A percentile compares a stretch with the other conserved stretches of the same genome.
These are phyloP conservation scores for Podila epicladia DNA, from an alignment of 192 early-diverging fungal genomes.

Conservation along the genomic window DNA sequence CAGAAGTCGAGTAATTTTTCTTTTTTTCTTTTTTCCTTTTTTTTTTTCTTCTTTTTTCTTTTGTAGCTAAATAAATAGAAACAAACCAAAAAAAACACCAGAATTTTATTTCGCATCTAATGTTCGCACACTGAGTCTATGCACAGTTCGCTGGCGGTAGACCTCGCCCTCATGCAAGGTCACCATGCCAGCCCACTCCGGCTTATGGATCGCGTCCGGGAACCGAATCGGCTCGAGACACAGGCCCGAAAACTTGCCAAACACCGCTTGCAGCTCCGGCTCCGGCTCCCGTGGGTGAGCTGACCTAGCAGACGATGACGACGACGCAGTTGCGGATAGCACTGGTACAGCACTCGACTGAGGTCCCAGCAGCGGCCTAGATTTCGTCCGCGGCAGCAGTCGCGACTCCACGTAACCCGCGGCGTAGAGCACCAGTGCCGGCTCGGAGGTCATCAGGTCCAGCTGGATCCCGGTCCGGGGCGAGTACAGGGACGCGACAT, in stretches of 20 bases:
- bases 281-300: constrained; percentile 47
- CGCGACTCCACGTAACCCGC: constrained; percentile 75
- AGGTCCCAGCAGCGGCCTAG: background rate
- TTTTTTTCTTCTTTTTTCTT: background rate
- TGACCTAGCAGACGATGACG: too few relatives aligned
- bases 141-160: constrained; percentile 33
- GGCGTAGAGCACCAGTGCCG: constrained; percentile 85
- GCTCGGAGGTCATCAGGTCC: constrained; percentile 70
- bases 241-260: constrained; percentile 72
- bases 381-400: constrained; percentile 23
- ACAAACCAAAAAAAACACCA: too few relatives aligned
- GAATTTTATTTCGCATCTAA: background rate
- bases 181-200: constrained; percentile 35
- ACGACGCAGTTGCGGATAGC: too few relatives aligned
- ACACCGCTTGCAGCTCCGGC: constrained; percentile 49
- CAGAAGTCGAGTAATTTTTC: background rate
- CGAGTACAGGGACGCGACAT: constrained; percentile 25
- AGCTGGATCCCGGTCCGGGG: constrained; percentile 67
- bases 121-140: constrained; percentile 20
- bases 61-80: too few relatives aligned
- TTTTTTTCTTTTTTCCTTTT: background rate
- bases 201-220: constrained; percentile 63
- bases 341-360: too few relatives aligned
- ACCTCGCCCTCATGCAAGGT: constrained; percentile 23
- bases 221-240: constrained; percentile 73